phyloP scores from a whole-genome alignment of 2,329 filamentous ascomycete genomes.

The Sarocladium kiliense region DNA sequence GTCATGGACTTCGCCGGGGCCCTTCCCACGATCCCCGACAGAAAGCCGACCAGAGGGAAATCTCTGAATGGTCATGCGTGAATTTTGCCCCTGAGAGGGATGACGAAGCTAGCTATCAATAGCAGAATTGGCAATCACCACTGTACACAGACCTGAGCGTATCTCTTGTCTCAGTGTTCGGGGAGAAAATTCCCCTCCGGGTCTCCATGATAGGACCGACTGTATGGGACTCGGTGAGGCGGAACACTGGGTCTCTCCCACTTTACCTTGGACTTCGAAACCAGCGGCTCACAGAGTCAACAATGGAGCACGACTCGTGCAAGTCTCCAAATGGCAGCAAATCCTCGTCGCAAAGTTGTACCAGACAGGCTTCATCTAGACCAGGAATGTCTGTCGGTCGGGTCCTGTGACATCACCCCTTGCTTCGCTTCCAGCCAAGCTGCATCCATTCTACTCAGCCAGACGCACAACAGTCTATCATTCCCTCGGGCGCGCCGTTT shows the following conservation, averaged over 20 bases:
- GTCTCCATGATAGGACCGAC: conserved; percentile 7
- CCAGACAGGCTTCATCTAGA: not conserved
- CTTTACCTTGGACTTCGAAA: not conserved
- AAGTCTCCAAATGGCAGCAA: not conserved
- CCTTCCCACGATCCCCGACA: no score
- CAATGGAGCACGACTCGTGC: not conserved
- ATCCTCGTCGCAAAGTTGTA: not conserved
- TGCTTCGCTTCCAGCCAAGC: not conserved
- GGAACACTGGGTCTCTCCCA: conserved; percentile 7
- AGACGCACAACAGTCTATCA: not conserved
- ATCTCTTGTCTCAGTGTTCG: not conserved
- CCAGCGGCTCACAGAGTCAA: not conserved
- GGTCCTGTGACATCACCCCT: not conserved
- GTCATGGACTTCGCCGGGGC: no score
- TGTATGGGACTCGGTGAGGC: conserved; percentile 6
- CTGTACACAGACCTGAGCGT: not conserved
- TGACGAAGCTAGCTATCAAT: no score
- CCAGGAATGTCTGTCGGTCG: not conserved
- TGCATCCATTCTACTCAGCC: not conserved
- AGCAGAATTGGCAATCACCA: no score
- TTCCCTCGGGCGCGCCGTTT: not conserved
- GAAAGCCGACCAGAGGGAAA: no score
- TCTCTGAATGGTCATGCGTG: no score
- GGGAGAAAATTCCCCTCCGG: no score
- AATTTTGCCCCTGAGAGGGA: no score